A percentile compares a stretch with the other conserved stretches of the same genome.
phyloP scores from a whole-genome alignment of 179 eudicot genomes.

The Monotropa hypopitys region DNA sequence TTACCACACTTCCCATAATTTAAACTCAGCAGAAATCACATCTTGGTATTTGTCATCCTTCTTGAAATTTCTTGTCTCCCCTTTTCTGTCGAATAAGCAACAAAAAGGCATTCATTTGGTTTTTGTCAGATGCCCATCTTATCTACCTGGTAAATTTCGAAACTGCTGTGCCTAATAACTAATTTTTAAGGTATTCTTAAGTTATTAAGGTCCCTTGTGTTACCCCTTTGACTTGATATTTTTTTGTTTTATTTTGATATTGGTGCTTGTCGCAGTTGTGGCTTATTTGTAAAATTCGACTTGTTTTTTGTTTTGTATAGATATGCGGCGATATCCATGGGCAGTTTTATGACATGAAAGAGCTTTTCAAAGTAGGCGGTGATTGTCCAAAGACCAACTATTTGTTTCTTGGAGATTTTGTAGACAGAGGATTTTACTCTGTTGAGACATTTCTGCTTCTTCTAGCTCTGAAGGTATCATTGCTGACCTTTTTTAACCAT shows the following conservation, averaged over 20 bases:
- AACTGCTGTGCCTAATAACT: neutral
- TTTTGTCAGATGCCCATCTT: neutral
- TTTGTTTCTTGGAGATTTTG: conserved; percentile 93
- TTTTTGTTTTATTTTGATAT: neutral
- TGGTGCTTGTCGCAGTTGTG: neutral
- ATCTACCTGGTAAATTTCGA: neutral
- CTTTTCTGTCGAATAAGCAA: neutral
- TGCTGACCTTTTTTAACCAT: neutral
- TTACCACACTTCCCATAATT: neutral
- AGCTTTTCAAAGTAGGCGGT: conserved; percentile 89
- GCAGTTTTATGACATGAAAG: conserved; percentile 93
- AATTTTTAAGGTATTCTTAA: neutral
- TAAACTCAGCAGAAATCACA: neutral
- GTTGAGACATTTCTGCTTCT: conserved; percentile 93
- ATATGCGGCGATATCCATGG: conserved; percentile 99
- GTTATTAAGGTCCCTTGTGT: neutral
- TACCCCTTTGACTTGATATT: neutral
- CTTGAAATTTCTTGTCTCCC: neutral
- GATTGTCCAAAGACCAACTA: conserved; percentile 97
- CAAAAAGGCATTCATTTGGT: neutral
- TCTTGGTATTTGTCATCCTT: neutral
- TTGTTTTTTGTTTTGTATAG: conserved; percentile 19
- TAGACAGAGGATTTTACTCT: conserved; percentile 87
- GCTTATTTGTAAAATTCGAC: neutral
- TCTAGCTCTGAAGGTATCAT: conserved; percentile 66